phyloP scores from a whole-genome alignment of 2,329 filamentous ascomycete species.

The Thielaviopsis punctulata region DNA sequence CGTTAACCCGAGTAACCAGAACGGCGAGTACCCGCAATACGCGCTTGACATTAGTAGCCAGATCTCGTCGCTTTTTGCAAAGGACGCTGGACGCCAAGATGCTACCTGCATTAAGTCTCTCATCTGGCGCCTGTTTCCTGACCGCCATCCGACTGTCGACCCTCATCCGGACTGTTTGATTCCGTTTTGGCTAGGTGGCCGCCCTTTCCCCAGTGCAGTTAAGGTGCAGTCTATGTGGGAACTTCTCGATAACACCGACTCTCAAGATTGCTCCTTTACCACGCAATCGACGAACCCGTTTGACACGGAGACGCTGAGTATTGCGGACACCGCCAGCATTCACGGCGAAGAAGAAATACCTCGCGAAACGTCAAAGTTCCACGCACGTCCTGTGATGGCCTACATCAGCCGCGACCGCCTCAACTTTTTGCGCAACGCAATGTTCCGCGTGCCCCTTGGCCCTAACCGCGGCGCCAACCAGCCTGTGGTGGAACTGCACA shows the following conservation, averaged over 20 bases:
- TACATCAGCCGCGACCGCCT: conserved; percentile 14
- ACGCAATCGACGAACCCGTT: conserved; percentile 8
- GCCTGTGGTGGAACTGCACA: conserved; percentile 31
- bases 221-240: conserved; percentile 7
- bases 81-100: background rate
- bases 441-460: conserved; percentile 28
- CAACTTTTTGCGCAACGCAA: conserved; percentile 26
- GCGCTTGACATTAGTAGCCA: background rate
- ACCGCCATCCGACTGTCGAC: background rate
- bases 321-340: background rate
- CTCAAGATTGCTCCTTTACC: conserved; percentile 6
- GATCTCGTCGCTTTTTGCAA: background rate
- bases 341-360: conserved; percentile 7
- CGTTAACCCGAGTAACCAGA: background rate
- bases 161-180: conserved; percentile 1
- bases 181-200: conserved; percentile 9
- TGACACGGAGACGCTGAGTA: conserved; percentile 1
- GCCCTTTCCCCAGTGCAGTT: conserved; percentile 1
- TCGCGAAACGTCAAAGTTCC: conserved; percentile 22
- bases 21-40: background rate
- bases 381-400: conserved; percentile 20
- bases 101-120: background rate
- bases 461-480: conserved; percentile 26
- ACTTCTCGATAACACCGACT: background rate
- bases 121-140: conserved; percentile 6